Percentiles rank a stretch among this genome's conserved stretches.
phyloP scores from a whole-genome alignment of 2,329 filamentous ascomycete genomes.

The Coleophoma eucalyptorum region DNA sequence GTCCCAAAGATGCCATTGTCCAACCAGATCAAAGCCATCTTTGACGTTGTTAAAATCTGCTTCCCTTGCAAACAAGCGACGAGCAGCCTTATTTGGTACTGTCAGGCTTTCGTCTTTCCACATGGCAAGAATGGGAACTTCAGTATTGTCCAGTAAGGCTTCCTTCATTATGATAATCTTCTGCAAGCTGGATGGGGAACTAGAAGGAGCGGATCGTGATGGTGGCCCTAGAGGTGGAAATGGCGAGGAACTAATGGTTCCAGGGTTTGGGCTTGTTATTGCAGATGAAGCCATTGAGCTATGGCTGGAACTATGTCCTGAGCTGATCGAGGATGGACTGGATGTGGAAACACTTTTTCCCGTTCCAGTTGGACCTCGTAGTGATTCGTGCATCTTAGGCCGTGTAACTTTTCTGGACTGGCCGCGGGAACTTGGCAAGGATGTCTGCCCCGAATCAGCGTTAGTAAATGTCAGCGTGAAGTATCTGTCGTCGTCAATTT shows the following conservation, averaged over 20 bases:
- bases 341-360: constrained; percentile 13
- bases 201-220: constrained; percentile 46
- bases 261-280: constrained; percentile 45
- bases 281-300: constrained; percentile 29
- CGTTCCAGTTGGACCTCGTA: neutral
- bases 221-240: constrained; percentile 69
- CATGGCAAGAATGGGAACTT: constrained; percentile 73
- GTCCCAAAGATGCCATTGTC: constrained; percentile 58
- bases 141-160: constrained; percentile 70
- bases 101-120: constrained; percentile 76
- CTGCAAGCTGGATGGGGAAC: constrained; percentile 62
- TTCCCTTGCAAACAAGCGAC: constrained; percentile 43
- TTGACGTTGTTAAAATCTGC: constrained; percentile 32
- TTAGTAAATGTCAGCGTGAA: constrained; percentile 75
- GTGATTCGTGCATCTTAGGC: constrained; percentile 7
- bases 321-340: constrained; percentile 22
- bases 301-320: constrained; percentile 17
- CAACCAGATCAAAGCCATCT: constrained; percentile 53
- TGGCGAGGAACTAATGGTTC: constrained; percentile 50
- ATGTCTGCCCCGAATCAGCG: constrained; percentile 36
- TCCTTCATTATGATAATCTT: constrained; percentile 76
- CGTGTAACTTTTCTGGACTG: constrained; percentile 13
- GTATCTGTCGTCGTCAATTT: constrained; percentile 63
- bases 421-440: constrained; percentile 18
- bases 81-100: constrained; percentile 61